Base-by-base conservation (phyloP, 2,329 filamentous ascomycete genomes). In the Penicillium occitanis region DNA sequence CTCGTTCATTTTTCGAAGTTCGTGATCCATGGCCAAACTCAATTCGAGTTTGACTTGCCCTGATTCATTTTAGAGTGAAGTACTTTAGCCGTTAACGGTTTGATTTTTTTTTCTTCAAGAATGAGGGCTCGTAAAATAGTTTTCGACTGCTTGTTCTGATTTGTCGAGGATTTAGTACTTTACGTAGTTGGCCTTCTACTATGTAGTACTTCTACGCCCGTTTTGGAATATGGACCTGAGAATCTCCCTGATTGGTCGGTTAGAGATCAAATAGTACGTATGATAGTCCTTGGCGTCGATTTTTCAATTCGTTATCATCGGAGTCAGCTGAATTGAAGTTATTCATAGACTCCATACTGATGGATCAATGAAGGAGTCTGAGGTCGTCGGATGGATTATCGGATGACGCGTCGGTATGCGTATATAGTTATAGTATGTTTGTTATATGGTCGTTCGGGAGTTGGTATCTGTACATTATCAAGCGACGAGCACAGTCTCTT, bases 11-110 rank as follows among this genome's bases (percentile, higher is more conserved):
- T 22, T n/a, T 37, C n/a, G 6, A 57, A 37, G 50, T 53, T 53
- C 53, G 6, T 57, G 53, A 57, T 57, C 19, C 53, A 37, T 57
- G 53, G 53, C n/a, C 53, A 57, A 57, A 57, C 53, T 57, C 33
- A 57, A 57, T 37, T 22, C 53, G 50, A 57, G 53, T 25, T 5
- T 17, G 17, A 19, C 51, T 55, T 35, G 28, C 6, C 28, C 51
- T 55, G 28, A 35, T 35, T 35, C 19, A 55, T 35, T 19, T 19
- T 37, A 55, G 51, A 55, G 10, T n/a, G 28, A 53, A 22, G 28
- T 14, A 53, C 2, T 30, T 5, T 6, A 19, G 3, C 17, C 25
- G 28, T 35, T 33, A 30, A 30, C 6, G 5, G 7, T 5, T 51
- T 8, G 25, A 53, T 53, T 6, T 53, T 48, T 53, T 48, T 19